Base-by-base conservation (phyloP, 352 stramenopile genomes). In the Lagenidium giganteum region DNA sequence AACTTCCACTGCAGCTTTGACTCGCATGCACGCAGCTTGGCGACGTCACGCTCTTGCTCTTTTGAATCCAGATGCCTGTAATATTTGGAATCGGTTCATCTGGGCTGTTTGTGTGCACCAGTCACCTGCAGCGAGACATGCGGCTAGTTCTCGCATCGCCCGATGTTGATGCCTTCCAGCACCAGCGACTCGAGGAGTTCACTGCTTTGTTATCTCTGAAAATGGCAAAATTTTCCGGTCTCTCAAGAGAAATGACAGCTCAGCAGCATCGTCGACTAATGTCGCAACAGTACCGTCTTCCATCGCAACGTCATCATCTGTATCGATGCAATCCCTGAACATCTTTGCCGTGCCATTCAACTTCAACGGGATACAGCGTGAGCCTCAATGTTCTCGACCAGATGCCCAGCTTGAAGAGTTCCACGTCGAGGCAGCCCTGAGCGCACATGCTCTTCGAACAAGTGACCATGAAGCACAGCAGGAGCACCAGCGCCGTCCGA, bases 391-490 rank as follows among this genome's bases (percentile, higher is more conserved):
- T 46, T 46, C 4, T 46, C 8, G 22, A 36, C 27, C 6, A 46
- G 39, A 46, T 23, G 39, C 3, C 26, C 21, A 46, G 34, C 34
- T 31, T 24, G 39, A 36, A 18, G 34, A 9, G 5, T 2, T 16
- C 39, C 27, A 36, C 39, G 21, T 34, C 39, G 39, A 20, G 39
- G 26, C 22, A 36, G 39, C 6, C 32, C 39, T 8, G 26, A 46
- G 27, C 34, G 39, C 39, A 34, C 39, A 34, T 46, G 39, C 1
- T 24, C 39, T 46, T 46, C 39, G 21, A 46, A 46, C 14, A 46
- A 46, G 34, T 46, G 39, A 1, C 26, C 39, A 22, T 24, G 35
- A 27, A 42, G 35, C 4, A 27, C 23, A 11, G 39, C 6, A 18
- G n/a, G 1, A n/a, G 5, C 6, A 12, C 9, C n/a, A 46, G 9